A percentile compares a stretch with the other conserved stretches of the same genome.
Evolutionary conservation across 1,284 basidiomycete species (phyloP).

Genomic region (Golubevia pallescens): DNA sequence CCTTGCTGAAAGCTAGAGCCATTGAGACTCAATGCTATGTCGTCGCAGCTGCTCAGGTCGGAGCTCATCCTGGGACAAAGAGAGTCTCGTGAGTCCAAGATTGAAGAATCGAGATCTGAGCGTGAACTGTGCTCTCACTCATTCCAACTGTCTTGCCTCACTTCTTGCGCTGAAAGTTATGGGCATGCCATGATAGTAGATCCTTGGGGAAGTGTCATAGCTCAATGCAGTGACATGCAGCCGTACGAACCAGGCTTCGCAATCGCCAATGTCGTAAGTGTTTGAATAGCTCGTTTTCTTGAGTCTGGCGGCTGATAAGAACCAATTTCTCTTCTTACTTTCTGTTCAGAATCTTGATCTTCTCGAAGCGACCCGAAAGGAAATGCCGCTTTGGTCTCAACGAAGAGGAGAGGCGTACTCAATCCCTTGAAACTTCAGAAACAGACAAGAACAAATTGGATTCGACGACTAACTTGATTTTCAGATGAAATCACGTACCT

Average conservation of each 20-base stretch:
- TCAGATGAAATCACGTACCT: too few relatives aligned
- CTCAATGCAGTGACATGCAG: constrained; percentile 53
- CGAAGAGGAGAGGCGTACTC: constrained; percentile 40
- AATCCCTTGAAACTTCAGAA: too few relatives aligned
- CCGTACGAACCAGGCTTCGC: constrained; percentile 52
- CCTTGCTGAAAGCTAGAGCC: constrained; percentile 61
- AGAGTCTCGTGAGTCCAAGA: constrained; percentile 34
- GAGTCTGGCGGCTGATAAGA: not conserved
- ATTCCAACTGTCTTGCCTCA: not conserved
- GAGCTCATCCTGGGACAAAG: constrained; percentile 39
- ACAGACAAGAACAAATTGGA: too few relatives aligned
- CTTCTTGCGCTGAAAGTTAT: too few relatives aligned
- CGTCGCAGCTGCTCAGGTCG: constrained; percentile 30
- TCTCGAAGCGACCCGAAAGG: constrained; percentile 31
- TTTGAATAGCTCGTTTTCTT: not conserved
- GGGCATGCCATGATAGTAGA: constrained; percentile 60
- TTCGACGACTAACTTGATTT: too few relatives aligned
- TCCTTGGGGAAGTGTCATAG: constrained; percentile 49
- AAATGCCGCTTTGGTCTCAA: constrained; percentile 59
- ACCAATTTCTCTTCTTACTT: not conserved
- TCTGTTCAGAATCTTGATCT: constrained; percentile 32
- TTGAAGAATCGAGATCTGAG: too few relatives aligned
- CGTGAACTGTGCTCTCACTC: not conserved
- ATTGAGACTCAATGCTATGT: constrained; percentile 66
- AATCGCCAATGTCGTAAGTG: constrained; percentile 46